Base-by-base conservation (phyloP, 2,329 filamentous ascomycete genomes). In the Periconia sp. region DNA sequence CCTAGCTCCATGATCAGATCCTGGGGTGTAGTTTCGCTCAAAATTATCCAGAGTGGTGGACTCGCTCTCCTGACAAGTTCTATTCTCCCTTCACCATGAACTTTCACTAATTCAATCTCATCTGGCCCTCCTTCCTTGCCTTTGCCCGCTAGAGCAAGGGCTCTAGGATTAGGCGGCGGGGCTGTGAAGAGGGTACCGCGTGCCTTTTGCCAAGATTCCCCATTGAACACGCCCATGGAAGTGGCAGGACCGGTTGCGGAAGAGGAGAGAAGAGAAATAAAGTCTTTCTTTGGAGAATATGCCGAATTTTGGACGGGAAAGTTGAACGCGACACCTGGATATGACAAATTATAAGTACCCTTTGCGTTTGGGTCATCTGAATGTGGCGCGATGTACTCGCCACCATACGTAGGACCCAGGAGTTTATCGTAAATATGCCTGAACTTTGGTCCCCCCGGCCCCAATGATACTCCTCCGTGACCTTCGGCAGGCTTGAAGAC, bases 351-450 rank as follows among this genome's bases (percentile, higher is more conserved):
- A 64, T 97, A 99, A 16, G 84, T 87, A 12, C 92, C 92, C 45
- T 78, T 74, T 12, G 77, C 67, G 12, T 62, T 75, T 9, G 78
- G 77, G 29, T 76, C 73, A 24, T 77, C 72, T 3, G 75, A 76
- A 5, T 71, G 68, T 1, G 89, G 83, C 7, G 86, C 80, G 25
- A 96, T 80, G 63, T 92, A 99, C 75, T 99, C 94, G 51, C 94
- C 94, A 1, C 88, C 88, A 66, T 95, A 97, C 0, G 92, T 95
- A 13, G 92, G 92, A 0, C 94, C 94, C 51, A 99, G 85, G n/a
- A 96, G 78, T 39, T 89, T 85, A 60, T 95, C 90, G 68, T 97
- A 99, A 54, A 99, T 86, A 68, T 95, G 89, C 46, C 87, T 82
- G 68, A 96, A 96, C 12, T 82, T 87, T 4, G 91, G 92, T 0